A percentile compares a stretch with the other conserved stretches of the same genome.
Evolutionary conservation across 108 stramenopile genomes (phyloP).

Genomic region (Mediolabrus comicus): DNA sequence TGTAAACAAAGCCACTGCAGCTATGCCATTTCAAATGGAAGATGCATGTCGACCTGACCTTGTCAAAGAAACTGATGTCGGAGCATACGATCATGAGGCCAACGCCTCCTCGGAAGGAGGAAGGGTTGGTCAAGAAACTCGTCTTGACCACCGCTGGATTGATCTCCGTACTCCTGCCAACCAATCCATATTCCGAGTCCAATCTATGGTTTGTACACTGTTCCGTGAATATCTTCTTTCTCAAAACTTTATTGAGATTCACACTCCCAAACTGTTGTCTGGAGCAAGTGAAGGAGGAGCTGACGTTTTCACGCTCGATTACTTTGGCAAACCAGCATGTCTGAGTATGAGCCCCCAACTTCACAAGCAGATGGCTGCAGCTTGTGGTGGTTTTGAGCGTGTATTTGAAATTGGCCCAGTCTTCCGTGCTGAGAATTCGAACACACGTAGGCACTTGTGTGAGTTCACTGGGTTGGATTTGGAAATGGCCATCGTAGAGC

Average conservation of each 20-base stretch:
- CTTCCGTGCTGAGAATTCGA: conserved; percentile 98
- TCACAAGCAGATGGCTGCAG: conserved; percentile 98
- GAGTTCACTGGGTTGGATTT: conserved; percentile 99
- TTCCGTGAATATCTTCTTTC: conserved; percentile 91
- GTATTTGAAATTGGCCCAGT: conserved; percentile 99
- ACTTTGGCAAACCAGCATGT: conserved; percentile 96
- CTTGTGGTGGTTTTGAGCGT: conserved; percentile 97
- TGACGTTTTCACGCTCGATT: conserved; percentile 94
- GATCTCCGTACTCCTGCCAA: conserved; percentile 98
- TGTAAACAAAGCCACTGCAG: conserved; percentile 79
- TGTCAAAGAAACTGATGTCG: conserved; percentile 80
- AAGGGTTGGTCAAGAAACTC: conserved; percentile 86
- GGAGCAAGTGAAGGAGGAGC: conserved; percentile 97
- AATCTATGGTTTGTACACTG: conserved; percentile 91
- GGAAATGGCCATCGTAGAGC: conserved; percentile 98
- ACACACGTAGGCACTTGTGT: conserved; percentile 97
- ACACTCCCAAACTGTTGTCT: conserved; percentile 97
- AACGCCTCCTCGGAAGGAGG: conserved; percentile 67
- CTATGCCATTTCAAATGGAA: conserved; percentile 96
- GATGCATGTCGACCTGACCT: conserved; percentile 95
- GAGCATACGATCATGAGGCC: conserved; percentile 79
- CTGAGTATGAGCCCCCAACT: conserved; percentile 98
- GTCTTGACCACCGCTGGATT: conserved; percentile 96
- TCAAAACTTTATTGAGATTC: conserved; percentile 95
- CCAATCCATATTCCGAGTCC: conserved; percentile 97